phyloP scores from a whole-genome alignment of 2,329 filamentous ascomycete genomes.

The Cladosporium sp. region DNA sequence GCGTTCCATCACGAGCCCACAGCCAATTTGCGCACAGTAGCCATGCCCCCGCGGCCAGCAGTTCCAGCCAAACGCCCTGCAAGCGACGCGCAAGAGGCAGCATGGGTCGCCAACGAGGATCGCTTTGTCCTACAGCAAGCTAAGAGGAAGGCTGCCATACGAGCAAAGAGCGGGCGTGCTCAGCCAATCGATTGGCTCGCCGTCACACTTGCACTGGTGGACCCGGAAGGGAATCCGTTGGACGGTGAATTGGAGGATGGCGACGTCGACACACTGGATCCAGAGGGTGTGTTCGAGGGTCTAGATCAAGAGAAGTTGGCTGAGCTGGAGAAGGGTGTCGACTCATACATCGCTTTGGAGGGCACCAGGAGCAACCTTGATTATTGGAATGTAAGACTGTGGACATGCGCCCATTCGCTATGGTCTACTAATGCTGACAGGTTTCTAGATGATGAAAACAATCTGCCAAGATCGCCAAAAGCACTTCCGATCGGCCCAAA shows the following conservation, averaged over 20 bases:
- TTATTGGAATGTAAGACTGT: slow-evolving; percentile 70
- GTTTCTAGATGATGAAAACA: slow-evolving; percentile 66
- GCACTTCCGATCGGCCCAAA: slow-evolving; percentile 55
- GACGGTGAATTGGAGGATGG: slow-evolving; percentile 84
- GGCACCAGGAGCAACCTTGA: slow-evolving; percentile 71
- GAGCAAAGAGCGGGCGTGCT: slow-evolving; percentile 84
- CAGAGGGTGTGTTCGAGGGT: slow-evolving; percentile 73
- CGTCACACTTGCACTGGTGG: slow-evolving; percentile 84
- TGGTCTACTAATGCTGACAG: slow-evolving; percentile 18
- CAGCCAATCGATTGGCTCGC: slow-evolving; percentile 92
- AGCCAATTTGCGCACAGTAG: background rate
- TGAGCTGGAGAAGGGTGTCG: slow-evolving; percentile 80
- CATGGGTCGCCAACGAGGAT: slow-evolving; percentile 91
- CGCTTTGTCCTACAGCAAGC: slow-evolving; percentile 93
- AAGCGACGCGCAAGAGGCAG: slow-evolving; percentile 46
- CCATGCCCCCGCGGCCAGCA: slow-evolving; percentile 27
- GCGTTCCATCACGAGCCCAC: background rate
- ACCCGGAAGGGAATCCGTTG: slow-evolving; percentile 70
- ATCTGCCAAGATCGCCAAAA: slow-evolving; percentile 74
- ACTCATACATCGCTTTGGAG: slow-evolving; percentile 75
- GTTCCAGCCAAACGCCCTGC: slow-evolving; percentile 39
- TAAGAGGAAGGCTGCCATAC: slow-evolving; percentile 96
- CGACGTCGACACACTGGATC: slow-evolving; percentile 70
- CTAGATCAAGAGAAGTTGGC: slow-evolving; percentile 63
- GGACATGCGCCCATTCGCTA: background rate